A percentile compares a stretch with the other conserved stretches of the same genome.
Evolutionary conservation across 768 basidiomycete species (phyloP).

Genomic region (Lentinula lateritia): DNA sequence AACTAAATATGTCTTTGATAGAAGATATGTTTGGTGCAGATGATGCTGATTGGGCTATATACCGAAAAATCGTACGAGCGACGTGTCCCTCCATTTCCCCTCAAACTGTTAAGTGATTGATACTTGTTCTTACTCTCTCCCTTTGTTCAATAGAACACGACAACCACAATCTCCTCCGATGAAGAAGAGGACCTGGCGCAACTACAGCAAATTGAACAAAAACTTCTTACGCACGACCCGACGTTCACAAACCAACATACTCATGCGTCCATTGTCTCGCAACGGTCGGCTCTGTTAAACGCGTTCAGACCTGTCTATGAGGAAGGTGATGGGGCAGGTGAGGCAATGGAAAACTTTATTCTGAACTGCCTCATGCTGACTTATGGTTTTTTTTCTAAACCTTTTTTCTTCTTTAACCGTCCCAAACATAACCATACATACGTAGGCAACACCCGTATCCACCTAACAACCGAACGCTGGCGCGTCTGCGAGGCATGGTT

Average conservation of each 20-base stretch:
- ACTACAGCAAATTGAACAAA: slow-evolving; percentile 70
- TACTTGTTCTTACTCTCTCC: neutral
- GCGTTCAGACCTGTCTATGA: slow-evolving; percentile 80
- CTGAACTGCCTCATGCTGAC: too few relatives aligned
- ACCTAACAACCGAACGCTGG: slow-evolving; percentile 87
- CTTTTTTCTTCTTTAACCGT: neutral
- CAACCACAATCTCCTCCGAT: slow-evolving; percentile 64
- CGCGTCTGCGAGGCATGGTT: slow-evolving; percentile 91
- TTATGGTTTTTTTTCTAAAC: neutral
- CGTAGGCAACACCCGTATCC: slow-evolving; percentile 67
- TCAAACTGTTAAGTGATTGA: neutral
- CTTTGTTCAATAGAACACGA: slow-evolving; percentile 45
- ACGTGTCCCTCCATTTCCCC: too few relatives aligned
- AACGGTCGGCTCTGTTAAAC: slow-evolving; percentile 78
- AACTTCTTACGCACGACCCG: slow-evolving; percentile 80
- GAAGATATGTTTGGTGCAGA: slow-evolving; percentile 94
- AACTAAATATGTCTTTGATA: slow-evolving; percentile 18
- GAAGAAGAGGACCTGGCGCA: slow-evolving; percentile 85
- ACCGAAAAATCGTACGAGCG: slow-evolving; percentile 83
- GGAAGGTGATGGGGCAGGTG: slow-evolving; percentile 67
- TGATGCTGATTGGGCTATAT: slow-evolving; percentile 96
- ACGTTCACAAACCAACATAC: slow-evolving; percentile 80
- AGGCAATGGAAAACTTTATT: slow-evolving; percentile 1
- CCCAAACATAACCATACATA: neutral
- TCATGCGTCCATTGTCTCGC: slow-evolving; percentile 67